Conservation (phyloP, 2,329 filamentous ascomycete species). For the Lasiodiplodia sp. region DNA sequence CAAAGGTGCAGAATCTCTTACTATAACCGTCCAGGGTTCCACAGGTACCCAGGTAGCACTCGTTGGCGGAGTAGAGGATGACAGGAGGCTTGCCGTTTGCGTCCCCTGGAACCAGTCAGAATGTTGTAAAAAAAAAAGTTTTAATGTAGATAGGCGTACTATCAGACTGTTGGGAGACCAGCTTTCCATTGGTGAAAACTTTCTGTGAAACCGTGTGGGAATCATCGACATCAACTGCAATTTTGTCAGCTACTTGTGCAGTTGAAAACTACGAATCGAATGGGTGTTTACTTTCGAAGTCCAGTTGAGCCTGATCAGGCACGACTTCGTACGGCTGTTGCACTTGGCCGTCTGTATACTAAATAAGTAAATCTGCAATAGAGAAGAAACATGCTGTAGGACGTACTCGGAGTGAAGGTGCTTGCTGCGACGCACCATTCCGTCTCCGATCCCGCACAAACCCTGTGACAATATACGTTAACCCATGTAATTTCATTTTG, state of each 20-base stretch:
- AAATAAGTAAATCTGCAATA: background rate
- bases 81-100: background rate
- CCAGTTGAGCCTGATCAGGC: background rate
- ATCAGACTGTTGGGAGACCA: slow-evolving; percentile 24
- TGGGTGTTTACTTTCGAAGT: background rate
- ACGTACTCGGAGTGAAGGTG: background rate
- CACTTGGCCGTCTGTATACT: background rate
- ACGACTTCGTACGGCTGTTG: background rate
- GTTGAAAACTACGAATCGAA: background rate
- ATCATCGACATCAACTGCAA: background rate
- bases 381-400: background rate
- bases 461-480: background rate
- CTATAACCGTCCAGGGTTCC: slow-evolving; percentile 24
- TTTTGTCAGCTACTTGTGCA: background rate
- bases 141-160: background rate
- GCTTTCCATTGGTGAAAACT: slow-evolving; percentile 13
- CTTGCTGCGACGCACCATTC: slow-evolving; percentile 25
- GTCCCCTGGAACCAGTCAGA: background rate
- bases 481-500: background rate
- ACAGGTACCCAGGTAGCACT: slow-evolving; percentile 29
- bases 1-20: background rate
- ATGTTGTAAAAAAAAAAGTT: background rate
- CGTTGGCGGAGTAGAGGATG: slow-evolving; percentile 34
- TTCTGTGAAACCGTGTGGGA: background rate
- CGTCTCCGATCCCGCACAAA: background rate